Evolutionary conservation across 371 early-diverging fungal genomes (phyloP), one percentile per base, ranked within the genome.

Genomic region (Apophysomyces sp.): DNA sequence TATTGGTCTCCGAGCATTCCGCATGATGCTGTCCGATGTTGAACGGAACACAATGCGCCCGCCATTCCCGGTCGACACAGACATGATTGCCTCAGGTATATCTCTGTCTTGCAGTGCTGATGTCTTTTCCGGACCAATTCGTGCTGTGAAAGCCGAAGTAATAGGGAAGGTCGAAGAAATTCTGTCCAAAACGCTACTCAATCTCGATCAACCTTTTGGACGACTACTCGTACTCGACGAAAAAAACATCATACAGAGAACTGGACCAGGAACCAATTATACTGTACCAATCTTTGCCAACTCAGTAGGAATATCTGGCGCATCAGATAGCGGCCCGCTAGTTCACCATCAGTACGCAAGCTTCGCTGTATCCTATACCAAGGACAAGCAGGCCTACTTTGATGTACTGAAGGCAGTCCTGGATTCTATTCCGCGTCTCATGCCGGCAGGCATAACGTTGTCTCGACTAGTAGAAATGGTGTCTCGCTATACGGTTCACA

Each of bases 401-500:
- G 89, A 89, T 72, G 74, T 91, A 6, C 71, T 90, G 62, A 76
- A 75, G 5, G 76, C 86, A 0, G 87, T 85, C 64, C 66, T 93
- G 15, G 90, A 92, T 44, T 81, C 86, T 30, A 70, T 93, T 55
- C 95, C 95, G 8, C 78, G 92, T 7, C 76, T 88, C 15, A 81
- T 87, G 74, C 93, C 92, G 2, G 77, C 88, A 1, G 88, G 87
- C 3, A 71, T 91, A 1, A 70, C 80, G 0, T 69, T 87, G n/a
- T 69, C 77, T 16, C 78, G 73, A 31, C 53, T 95, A 0, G 82
- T 95, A 0, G 96, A 95, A 40, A 88, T 92, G 70, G 65, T 95
- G 16, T 77, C 89, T 27, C 78, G 89, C 32, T 94, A 92, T 57
- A 83, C 89, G 0, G 82, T 93, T 2, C 95, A 94, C 72, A 86